Percentiles rank a stretch among this genome's conserved stretches.
phyloP scores from a whole-genome alignment of 441 rosid genomes.

The Hura crepitans region DNA sequence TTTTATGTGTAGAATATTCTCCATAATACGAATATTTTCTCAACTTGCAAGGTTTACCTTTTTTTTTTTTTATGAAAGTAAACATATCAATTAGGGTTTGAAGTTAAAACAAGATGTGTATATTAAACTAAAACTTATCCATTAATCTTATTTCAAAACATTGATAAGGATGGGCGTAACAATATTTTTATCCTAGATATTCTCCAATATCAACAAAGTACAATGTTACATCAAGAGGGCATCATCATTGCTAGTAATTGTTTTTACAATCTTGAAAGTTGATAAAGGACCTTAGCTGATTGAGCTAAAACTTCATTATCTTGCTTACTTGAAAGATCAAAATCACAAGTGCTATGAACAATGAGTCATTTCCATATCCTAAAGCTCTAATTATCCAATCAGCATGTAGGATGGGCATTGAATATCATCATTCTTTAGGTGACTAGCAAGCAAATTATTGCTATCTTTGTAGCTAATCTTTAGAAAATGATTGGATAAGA shows the following conservation, averaged over 20 bases:
- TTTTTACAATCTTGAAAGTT: neutral
- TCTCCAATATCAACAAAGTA: neutral
- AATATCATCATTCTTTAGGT: neutral
- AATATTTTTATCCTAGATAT: neutral
- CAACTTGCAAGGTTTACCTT: too few relatives aligned
- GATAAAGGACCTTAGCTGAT: neutral
- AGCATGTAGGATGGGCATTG: neutral
- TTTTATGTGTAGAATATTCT: too few relatives aligned
- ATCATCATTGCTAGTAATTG: neutral
- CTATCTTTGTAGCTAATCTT: too few relatives aligned
- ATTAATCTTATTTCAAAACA: too few relatives aligned
- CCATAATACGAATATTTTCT: too few relatives aligned
- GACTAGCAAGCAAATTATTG: neutral
- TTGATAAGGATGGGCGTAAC: too few relatives aligned
- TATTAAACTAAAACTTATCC: too few relatives aligned
- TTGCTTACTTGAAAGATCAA: neutral
- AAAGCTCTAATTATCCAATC: conserved; percentile 9
- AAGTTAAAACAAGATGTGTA: too few relatives aligned
- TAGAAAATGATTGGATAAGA: conserved; percentile 4
- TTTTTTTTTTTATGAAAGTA: too few relatives aligned
- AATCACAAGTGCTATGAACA: neutral
- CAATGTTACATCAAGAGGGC: neutral
- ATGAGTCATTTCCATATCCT: neutral
- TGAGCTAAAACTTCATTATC: neutral
- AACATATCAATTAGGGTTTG: too few relatives aligned